Evolutionary conservation across 2,329 filamentous ascomycete genomes (phyloP).

Genomic region (Gaeumannomyces sp.): DNA sequence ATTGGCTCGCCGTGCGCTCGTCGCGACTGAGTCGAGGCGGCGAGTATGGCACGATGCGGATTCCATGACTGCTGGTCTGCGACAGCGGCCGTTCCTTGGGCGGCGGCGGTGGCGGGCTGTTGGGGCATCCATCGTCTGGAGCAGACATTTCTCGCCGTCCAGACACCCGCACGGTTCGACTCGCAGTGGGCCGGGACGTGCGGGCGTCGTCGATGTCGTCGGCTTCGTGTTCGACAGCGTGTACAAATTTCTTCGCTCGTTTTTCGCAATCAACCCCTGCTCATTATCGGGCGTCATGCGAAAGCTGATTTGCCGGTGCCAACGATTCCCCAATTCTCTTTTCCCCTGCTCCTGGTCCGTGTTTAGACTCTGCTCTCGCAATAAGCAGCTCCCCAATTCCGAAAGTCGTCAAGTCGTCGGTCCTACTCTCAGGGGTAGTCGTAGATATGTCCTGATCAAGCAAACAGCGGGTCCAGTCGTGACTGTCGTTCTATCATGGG

Average conservation of each 20-base stretch:
- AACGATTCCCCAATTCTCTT: not conserved
- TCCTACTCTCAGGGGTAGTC: not conserved
- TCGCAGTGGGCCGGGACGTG: slow-evolving; percentile 16
- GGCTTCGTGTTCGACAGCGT: not conserved
- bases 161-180: slow-evolving; percentile 17
- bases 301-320: not conserved
- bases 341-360: not conserved
- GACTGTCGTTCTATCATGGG: not conserved
- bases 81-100: slow-evolving; percentile 35
- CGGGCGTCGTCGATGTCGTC: not conserved
- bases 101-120: slow-evolving; percentile 26
- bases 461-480: not conserved
- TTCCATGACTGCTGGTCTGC: slow-evolving; percentile 35
- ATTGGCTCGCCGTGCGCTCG: slow-evolving; percentile 20
- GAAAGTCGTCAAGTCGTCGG: not conserved
- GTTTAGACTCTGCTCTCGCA: not conserved
- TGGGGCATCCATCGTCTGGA: slow-evolving; percentile 13
- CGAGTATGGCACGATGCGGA: slow-evolving; percentile 44
- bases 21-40: slow-evolving; percentile 32
- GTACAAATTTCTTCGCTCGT: not conserved
- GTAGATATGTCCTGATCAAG: not conserved
- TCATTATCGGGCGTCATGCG: not conserved
- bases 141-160: slow-evolving; percentile 23
- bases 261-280: not conserved
- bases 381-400: not conserved